Percentiles rank a stretch among this genome's conserved stretches.
These are phyloP conservation scores for Sporopachydermia quercuum DNA, from an alignment of 805 yeast species.

Conservation along the genomic window DNA sequence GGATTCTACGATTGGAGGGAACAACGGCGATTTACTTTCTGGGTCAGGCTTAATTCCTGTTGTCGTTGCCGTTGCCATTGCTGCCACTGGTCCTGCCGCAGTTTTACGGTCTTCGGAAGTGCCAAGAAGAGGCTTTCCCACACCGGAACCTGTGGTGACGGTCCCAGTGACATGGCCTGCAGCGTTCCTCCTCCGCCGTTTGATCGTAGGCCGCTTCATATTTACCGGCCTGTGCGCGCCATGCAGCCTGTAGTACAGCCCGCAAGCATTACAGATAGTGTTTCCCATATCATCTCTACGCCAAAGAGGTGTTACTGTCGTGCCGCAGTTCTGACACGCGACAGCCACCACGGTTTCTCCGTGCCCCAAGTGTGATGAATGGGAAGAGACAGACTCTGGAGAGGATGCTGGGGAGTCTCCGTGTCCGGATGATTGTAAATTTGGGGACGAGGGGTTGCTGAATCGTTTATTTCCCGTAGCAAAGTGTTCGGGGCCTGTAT, in stretches of 20 bases:
- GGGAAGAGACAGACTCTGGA: not conserved
- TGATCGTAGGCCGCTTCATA: conserved; percentile 59
- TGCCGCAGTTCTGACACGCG: conserved; percentile 73
- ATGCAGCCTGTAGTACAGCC: conserved; percentile 59
- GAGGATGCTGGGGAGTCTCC: conserved; percentile 1
- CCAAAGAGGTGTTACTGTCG: conserved; percentile 82
- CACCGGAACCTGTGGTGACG: too few species aligned
- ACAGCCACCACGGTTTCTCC: conserved; percentile 34
- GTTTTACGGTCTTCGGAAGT: not conserved
- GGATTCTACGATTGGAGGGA: conserved; percentile 2
- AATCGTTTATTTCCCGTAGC: conserved; percentile 7
- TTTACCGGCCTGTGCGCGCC: conserved; percentile 65
- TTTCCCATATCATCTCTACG: conserved; percentile 70
- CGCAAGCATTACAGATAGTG: conserved; percentile 83
- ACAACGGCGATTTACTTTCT: not conserved
- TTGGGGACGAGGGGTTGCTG: conserved; percentile 2
- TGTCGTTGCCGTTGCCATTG: conserved; percentile 2
- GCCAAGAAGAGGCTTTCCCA: too few species aligned
- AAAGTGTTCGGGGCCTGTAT: conserved; percentile 8
- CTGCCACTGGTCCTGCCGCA: conserved; percentile 8
- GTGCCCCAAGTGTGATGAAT: conserved; percentile 8
- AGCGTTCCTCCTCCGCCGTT: conserved; percentile 41
- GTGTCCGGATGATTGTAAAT: too few species aligned
- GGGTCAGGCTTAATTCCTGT: too few species aligned
- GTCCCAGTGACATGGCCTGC: too few species aligned